Evolutionary conservation across 345 rosid genomes (phyloP), one percentile per base, ranked within the genome.

Genomic region (Citrus sp.): DNA sequence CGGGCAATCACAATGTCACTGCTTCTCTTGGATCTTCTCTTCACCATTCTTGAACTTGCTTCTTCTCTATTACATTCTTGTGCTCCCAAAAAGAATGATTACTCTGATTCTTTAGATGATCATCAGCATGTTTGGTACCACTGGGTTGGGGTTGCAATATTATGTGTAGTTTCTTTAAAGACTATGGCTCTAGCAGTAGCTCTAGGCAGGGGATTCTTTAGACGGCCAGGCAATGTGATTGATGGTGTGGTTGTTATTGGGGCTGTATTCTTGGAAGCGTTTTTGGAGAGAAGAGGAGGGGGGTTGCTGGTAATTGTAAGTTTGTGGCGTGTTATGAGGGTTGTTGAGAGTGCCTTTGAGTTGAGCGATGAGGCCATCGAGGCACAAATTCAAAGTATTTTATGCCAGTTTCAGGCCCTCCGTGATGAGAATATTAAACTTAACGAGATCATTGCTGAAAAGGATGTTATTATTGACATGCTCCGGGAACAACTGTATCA

Each of bases 361-460:
- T 83, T 94, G 75, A 92, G 94, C 62, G 94, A 92, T 70, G 95
- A 90, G 46, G 92, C 94, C 67, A 94, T 94, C 70, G 91, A 88
- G 79, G 86, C 90, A 16, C 90, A 88, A 78, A 82, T 92, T 58
- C 66, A 89, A 80, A 79, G 70, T 30, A 82, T 92, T 35, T 65
- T 88, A 9, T 55, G 58, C 63, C 88, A 91, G 75, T 89, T 94
- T 79, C 90, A 88, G 80, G 81, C 77, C 4, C 89, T 90, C 60
- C 77, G 76, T 24, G 78, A 72, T 19, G 90, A 90, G 80, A 88
- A 93, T 51, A 51, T 28, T 58, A 74, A 67, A 79, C 75, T 88
- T 21, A 21, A 40, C 73, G 87, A 80, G 74, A 79, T 56, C 28
- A 74, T 89, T 72, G 86, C 81, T 46, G 82, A 82, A 77, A 87